Percentiles rank a stretch among this genome's conserved stretches.
Evolutionary conservation across 2,329 filamentous ascomycete species (phyloP).

Genomic region (Pseudopithomyces maydicus): DNA sequence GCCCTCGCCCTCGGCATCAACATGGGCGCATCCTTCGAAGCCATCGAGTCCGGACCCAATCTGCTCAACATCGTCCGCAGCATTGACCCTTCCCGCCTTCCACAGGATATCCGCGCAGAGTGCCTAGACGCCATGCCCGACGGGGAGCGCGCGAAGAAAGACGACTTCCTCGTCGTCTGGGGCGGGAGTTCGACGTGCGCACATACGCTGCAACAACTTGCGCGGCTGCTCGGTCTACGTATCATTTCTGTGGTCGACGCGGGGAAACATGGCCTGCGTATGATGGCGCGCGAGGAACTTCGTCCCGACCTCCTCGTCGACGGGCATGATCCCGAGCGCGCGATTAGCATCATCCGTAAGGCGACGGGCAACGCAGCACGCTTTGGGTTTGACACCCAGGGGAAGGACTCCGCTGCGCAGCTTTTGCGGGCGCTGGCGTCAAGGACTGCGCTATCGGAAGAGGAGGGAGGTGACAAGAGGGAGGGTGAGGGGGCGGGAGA

Average conservation of each 20-base stretch:
- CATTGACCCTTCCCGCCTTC: slow-evolving; percentile 56
- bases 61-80: slow-evolving; percentile 57
- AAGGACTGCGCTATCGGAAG: slow-evolving; percentile 16
- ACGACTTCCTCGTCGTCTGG: slow-evolving; percentile 77
- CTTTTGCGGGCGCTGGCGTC: slow-evolving; percentile 60
- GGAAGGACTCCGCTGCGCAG: slow-evolving; percentile 65
- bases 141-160: slow-evolving; percentile 60
- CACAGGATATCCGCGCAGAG: slow-evolving; percentile 66
- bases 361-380: slow-evolving; percentile 64
- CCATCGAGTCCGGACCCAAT: slow-evolving; percentile 62
- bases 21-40: slow-evolving; percentile 68
- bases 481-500: slow-evolving; percentile 8
- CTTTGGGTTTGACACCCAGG: slow-evolving; percentile 72
- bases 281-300: slow-evolving; percentile 45
- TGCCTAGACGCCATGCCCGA: slow-evolving; percentile 61
- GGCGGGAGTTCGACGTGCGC: slow-evolving; percentile 75
- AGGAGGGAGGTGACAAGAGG: no score
- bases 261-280: slow-evolving; percentile 63
- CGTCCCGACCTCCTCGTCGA: slow-evolving; percentile 71
- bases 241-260: slow-evolving; percentile 71
- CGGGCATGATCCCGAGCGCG: slow-evolving; percentile 67
- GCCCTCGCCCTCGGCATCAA: slow-evolving; percentile 70
- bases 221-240: slow-evolving; percentile 67
- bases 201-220: slow-evolving; percentile 69
- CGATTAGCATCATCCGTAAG: slow-evolving; percentile 66